Conservation (phyloP, 2,329 filamentous ascomycete species). For the Scopulariopsis brevicaulis region DNA sequence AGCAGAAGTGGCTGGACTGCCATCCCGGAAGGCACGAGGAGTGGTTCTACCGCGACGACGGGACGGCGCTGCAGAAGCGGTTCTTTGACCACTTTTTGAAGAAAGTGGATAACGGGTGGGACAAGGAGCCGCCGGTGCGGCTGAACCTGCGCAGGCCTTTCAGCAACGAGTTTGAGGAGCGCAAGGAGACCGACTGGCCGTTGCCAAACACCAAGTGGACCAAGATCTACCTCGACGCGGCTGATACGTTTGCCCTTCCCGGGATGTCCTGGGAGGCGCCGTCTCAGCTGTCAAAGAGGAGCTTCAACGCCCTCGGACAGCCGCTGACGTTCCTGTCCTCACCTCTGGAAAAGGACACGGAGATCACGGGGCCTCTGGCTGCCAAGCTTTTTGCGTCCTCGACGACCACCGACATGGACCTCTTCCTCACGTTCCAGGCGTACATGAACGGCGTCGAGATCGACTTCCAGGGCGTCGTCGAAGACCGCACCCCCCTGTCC, state of each 20-base stretch:
- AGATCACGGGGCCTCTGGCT: conserved; percentile 57
- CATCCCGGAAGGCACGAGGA: conserved; percentile 61
- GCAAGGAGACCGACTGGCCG: conserved; percentile 54
- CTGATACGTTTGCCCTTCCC: conserved; percentile 15
- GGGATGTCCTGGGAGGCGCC: conserved; percentile 48
- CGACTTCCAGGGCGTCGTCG: too few relatives aligned
- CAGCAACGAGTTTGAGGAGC: conserved; percentile 41
- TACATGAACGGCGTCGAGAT: too few relatives aligned
- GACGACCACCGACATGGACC: too few relatives aligned
- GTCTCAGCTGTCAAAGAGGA: conserved; percentile 21
- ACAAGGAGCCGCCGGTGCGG: conserved; percentile 46
- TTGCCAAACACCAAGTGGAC: conserved; percentile 40
- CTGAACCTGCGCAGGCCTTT: conserved; percentile 52
- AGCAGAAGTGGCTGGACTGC: conserved; percentile 57
- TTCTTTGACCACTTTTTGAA: conserved; percentile 65
- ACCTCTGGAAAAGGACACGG: conserved; percentile 48
- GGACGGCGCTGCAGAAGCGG: conserved; percentile 54
- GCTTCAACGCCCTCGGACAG: conserved; percentile 34
- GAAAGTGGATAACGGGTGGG: conserved; percentile 52
- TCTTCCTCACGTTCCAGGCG: too few relatives aligned
- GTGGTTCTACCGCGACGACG: conserved; percentile 60
- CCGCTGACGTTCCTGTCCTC: conserved; percentile 44
- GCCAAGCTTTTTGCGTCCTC: conserved; percentile 34
- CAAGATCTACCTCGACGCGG: conserved; percentile 45
- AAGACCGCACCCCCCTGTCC: too few relatives aligned